phyloP scores from a whole-genome alignment of 140 eudicot species.

The Bidens hawaiensis region DNA sequence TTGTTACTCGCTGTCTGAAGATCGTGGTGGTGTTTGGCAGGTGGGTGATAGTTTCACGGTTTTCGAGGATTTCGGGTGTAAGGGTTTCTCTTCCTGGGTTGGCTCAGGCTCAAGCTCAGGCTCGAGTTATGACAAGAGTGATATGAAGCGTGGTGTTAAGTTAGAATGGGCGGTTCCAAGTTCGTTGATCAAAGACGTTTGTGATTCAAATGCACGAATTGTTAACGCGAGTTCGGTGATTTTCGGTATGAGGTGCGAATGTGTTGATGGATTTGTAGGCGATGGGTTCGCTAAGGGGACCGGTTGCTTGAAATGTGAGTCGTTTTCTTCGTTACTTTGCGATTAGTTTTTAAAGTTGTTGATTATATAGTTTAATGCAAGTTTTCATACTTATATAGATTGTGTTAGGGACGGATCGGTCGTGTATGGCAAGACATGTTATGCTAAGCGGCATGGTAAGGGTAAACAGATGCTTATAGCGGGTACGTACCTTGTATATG shows the following conservation, averaged over 20 bases:
- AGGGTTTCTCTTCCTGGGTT: slow-evolving; percentile 83
- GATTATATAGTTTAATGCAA: not conserved
- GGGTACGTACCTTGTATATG: slow-evolving; percentile 34
- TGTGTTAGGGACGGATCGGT: slow-evolving; percentile 58
- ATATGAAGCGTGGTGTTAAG: slow-evolving; percentile 58
- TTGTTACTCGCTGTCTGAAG: slow-evolving; percentile 66
- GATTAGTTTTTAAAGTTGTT: not conserved
- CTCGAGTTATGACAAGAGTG: slow-evolving; percentile 4
- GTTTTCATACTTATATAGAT: slow-evolving; percentile 45
- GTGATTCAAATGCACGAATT: slow-evolving; percentile 52
- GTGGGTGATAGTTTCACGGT: slow-evolving; percentile 50
- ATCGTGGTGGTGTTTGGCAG: slow-evolving; percentile 51
- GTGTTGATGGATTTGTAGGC: slow-evolving; percentile 65
- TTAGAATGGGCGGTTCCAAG: slow-evolving; percentile 84
- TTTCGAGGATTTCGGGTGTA: slow-evolving; percentile 64
- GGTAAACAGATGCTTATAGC: slow-evolving; percentile 54
- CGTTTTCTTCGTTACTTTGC: not conserved
- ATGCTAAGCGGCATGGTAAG: slow-evolving; percentile 30
- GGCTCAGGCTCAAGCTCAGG: slow-evolving; percentile 26
- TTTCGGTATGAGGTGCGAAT: slow-evolving; percentile 63
- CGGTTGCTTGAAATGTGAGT: slow-evolving; percentile 79
- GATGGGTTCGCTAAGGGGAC: slow-evolving; percentile 64
- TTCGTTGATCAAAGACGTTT: slow-evolving; percentile 29
- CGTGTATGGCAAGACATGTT: slow-evolving; percentile 53
- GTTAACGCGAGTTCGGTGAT: slow-evolving; percentile 50